phyloP scores from a whole-genome alignment of 441 rosid species.

The Pelargonium cotyledonis region DNA sequence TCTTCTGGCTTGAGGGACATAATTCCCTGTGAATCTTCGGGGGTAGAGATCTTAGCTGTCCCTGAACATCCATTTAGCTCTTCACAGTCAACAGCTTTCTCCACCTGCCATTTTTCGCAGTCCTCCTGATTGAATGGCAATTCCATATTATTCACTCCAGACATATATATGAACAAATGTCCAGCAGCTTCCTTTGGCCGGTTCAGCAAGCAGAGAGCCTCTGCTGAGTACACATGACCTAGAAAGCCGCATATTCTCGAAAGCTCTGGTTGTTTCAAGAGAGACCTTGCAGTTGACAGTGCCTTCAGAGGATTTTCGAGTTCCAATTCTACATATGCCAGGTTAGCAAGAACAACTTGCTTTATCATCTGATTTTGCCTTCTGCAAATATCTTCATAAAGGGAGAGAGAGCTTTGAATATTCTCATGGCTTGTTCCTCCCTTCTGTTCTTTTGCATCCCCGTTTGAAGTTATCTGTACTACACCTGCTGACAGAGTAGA shows the following conservation, averaged over 20 bases:
- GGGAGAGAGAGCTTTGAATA: slow-evolving; percentile 54
- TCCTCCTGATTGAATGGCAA: slow-evolving; percentile 69
- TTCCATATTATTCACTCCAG: slow-evolving; percentile 50
- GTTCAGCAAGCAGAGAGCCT: slow-evolving; percentile 86
- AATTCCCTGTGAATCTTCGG: slow-evolving; percentile 33
- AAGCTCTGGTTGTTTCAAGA: slow-evolving; percentile 60
- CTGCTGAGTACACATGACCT: slow-evolving; percentile 79
- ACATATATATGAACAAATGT: slow-evolving; percentile 58
- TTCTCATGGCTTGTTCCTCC: slow-evolving; percentile 62
- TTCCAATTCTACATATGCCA: slow-evolving; percentile 84
- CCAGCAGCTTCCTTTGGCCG: slow-evolving; percentile 74
- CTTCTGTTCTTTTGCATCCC: slow-evolving; percentile 66
- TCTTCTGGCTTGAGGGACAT: slow-evolving; percentile 68
- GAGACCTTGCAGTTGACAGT: slow-evolving; percentile 55
- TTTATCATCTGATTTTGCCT: slow-evolving; percentile 54
- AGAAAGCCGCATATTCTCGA: slow-evolving; percentile 63
- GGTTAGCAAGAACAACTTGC: slow-evolving; percentile 71
- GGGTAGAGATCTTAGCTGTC: slow-evolving; percentile 31
- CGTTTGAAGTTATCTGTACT: slow-evolving; percentile 47
- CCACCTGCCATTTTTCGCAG: slow-evolving; percentile 48
- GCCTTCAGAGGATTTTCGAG: slow-evolving; percentile 79
- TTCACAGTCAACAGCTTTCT: slow-evolving; percentile 51
- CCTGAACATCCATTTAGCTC: slow-evolving; percentile 43
- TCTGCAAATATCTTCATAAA: slow-evolving; percentile 38
- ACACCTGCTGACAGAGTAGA: slow-evolving; percentile 24